These are phyloP conservation scores for Plasmodium falciparum DNA, from an alignment of 169 alveolate species.

Conservation along the genomic window DNA sequence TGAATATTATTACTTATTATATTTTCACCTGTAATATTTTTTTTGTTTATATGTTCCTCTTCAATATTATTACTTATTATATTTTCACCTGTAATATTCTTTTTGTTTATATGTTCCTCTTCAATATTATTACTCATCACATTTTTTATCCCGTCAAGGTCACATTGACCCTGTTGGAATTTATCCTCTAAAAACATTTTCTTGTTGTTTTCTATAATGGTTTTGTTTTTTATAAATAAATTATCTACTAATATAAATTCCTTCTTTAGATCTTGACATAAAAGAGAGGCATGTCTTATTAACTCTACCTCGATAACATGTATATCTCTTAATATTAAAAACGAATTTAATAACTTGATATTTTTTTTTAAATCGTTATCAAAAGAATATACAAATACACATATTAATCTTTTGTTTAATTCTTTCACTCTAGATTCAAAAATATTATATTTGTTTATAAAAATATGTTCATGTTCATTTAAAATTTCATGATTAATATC, in stretches of 20 bases:
- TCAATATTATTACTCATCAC: background rate
- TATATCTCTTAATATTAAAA: constrained; percentile 52
- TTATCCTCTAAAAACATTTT: constrained; percentile 24
- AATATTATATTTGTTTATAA: constrained; percentile 75
- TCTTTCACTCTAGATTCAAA: constrained; percentile 62
- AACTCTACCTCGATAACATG: constrained; percentile 49
- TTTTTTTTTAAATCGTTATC: constrained; percentile 52
- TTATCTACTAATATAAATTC: constrained; percentile 65
- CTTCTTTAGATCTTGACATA: constrained; percentile 39
- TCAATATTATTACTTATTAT: background rate
- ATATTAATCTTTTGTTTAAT: constrained; percentile 29
- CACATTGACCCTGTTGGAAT: background rate
- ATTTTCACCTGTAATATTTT: background rate
- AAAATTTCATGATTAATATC: constrained; percentile 78
- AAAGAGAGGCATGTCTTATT: constrained; percentile 46
- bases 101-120: constrained; percentile 2
- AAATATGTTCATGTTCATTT: constrained; percentile 78
- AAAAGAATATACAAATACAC: constrained; percentile 51
- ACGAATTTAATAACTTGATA: constrained; percentile 47
- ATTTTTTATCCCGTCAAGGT: background rate
- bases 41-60: constrained; percentile 2
- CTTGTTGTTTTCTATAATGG: constrained; percentile 47
- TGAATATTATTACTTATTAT: background rate
- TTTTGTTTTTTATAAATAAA: constrained; percentile 50
- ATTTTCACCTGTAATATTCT: background rate